Evolutionary conservation across 306 rosid genomes (phyloP).

Genomic region (Leucaena leucocephala): DNA sequence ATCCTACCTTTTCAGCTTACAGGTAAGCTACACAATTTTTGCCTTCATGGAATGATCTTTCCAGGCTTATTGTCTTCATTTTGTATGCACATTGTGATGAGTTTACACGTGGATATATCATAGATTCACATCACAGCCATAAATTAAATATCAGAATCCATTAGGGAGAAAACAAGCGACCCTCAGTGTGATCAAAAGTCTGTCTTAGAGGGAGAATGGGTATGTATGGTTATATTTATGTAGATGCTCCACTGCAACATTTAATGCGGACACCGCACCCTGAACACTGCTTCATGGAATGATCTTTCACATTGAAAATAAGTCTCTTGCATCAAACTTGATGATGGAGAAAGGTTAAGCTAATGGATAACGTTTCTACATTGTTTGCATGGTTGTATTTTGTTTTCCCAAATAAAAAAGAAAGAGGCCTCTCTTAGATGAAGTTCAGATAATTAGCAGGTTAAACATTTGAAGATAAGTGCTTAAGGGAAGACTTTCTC

Average conservation of each 20-base stretch:
- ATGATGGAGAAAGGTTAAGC: background rate
- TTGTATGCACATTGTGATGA: background rate
- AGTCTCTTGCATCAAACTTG: background rate
- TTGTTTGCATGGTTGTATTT: background rate
- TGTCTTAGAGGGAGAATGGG: background rate
- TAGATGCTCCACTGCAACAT: background rate
- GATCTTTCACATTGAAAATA: background rate
- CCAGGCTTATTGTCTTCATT: background rate
- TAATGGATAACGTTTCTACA: background rate
- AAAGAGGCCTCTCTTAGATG: background rate
- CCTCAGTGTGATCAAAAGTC: background rate
- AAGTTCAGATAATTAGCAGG: background rate
- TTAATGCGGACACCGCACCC: background rate
- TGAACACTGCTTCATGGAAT: constrained; percentile 48
- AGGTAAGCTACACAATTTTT: constrained; percentile 42
- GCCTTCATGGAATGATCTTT: background rate
- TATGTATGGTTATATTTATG: background rate
- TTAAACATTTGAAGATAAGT: background rate
- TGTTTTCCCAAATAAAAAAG: background rate
- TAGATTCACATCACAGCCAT: background rate
- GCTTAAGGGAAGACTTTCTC: background rate
- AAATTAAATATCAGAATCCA: background rate
- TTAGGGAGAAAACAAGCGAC: background rate
- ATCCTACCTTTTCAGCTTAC: constrained; percentile 49
- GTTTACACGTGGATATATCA: background rate